phyloP scores from a whole-genome alignment of 805 yeast species.

The Saccharomycopsis capsularis region DNA sequence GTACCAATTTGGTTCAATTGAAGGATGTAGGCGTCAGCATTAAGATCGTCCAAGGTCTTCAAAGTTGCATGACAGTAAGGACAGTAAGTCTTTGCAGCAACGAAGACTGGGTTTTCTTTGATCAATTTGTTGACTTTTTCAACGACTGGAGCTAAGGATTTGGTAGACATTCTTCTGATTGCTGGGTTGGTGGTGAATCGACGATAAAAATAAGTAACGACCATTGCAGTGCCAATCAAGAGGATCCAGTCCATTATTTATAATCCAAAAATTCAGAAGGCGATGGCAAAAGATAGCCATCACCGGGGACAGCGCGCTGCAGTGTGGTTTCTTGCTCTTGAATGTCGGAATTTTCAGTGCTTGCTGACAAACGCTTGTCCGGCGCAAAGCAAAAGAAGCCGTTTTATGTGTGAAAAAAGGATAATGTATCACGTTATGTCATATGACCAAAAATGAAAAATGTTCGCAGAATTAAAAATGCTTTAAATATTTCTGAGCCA shows the following conservation, averaged over 20 bases:
- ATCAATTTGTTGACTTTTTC: constrained; percentile 47
- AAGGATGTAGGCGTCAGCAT: constrained; percentile 28
- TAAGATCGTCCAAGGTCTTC: constrained; percentile 30
- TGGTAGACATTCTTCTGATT: neutral
- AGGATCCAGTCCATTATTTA: neutral
- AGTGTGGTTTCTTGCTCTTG: too few species aligned
- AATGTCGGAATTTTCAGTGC: too few species aligned
- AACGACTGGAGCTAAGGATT: neutral
- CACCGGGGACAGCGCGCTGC: too few species aligned
- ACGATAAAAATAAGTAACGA: neutral
- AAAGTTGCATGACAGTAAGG: constrained; percentile 52
- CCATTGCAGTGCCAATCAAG: neutral
- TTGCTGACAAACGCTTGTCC: too few species aligned
- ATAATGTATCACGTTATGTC: too few species aligned
- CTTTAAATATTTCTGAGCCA: too few species aligned
- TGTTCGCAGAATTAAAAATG: too few species aligned
- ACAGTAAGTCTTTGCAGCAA: constrained; percentile 77
- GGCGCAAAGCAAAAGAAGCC: too few species aligned
- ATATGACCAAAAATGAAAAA: too few species aligned
- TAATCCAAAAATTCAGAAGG: too few species aligned
- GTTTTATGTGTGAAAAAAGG: too few species aligned
- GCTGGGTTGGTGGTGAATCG: neutral
- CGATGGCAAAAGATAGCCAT: too few species aligned
- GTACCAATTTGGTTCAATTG: constrained; percentile 34
- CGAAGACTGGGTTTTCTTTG: constrained; percentile 58